A percentile compares a stretch with the other conserved stretches of the same genome.
Conservation (phyloP, 257 asterid genomes). For the Solanum lignicaule region DNA sequence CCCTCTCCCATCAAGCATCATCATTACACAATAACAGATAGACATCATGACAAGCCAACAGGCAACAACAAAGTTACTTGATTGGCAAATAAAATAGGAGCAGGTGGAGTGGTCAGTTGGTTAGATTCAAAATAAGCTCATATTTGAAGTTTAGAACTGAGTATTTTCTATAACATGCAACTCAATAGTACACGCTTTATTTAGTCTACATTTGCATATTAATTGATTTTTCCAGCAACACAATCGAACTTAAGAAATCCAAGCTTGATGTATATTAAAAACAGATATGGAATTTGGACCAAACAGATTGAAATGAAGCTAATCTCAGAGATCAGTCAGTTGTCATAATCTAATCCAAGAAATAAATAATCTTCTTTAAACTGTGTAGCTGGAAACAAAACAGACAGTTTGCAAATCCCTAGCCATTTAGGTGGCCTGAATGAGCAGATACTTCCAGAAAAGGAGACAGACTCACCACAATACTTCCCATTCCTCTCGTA, state of each 20-base stretch:
- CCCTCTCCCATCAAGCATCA: background rate
- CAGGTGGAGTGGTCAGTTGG: background rate
- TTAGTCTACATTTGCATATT: background rate
- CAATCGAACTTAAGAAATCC: background rate
- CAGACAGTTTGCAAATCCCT: background rate
- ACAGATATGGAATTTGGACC: background rate
- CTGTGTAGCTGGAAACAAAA: background rate
- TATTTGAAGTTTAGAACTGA: background rate
- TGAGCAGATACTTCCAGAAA: constrained; percentile 1
- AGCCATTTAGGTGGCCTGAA: background rate
- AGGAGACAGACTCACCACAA: constrained; percentile 48
- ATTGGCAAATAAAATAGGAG: background rate
- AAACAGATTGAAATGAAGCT: background rate
- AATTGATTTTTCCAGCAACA: background rate
- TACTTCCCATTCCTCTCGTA: constrained; percentile 76
- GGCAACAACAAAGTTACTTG: background rate
- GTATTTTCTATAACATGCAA: background rate
- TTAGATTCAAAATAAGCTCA: background rate
- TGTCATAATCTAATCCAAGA: background rate
- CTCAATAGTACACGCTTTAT: background rate
- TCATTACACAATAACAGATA: background rate
- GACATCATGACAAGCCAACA: background rate
- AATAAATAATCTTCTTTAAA: background rate
- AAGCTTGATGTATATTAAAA: background rate
- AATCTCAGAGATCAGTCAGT: background rate